Evolutionary conservation across 2,329 filamentous ascomycete genomes (phyloP).

Genomic region (Penicillium sclerotiorum): DNA sequence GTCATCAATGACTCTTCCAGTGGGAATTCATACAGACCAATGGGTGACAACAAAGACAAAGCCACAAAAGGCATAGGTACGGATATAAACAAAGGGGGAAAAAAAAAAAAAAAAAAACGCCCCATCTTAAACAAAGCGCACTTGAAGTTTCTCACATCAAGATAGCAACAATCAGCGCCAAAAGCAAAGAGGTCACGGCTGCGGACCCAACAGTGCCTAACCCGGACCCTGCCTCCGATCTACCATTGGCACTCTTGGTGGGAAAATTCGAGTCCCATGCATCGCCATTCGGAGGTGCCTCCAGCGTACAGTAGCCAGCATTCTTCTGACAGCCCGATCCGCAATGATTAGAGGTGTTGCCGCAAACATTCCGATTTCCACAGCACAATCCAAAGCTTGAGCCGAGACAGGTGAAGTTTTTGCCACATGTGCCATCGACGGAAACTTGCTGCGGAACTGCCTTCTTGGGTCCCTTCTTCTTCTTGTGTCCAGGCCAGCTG

Average conservation of each 20-base stretch:
- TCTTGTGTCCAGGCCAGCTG: constrained; percentile 18
- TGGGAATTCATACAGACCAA: no score
- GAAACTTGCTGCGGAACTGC: constrained; percentile 23
- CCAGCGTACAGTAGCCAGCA: constrained; percentile 32
- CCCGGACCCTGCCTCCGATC: constrained; percentile 23
- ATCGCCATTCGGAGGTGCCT: constrained; percentile 22
- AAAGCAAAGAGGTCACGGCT: constrained; percentile 22
- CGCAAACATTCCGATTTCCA: constrained; percentile 31
- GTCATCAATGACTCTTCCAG: background rate
- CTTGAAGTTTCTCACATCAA: no score
- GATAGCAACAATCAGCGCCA: constrained; percentile 25
- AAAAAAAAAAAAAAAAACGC: no score
- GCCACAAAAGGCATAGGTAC: constrained; percentile 10
- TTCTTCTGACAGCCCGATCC: constrained; percentile 34
- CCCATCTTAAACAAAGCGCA: no score
- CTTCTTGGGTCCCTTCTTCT: constrained; percentile 24
- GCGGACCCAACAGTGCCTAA: constrained; percentile 21
- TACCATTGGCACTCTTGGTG: constrained; percentile 8
- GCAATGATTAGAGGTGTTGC: constrained; percentile 35
- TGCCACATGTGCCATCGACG: constrained; percentile 38
- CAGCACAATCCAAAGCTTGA: constrained; percentile 40
- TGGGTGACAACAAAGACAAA: constrained; percentile 4
- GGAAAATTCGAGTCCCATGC: constrained; percentile 20
- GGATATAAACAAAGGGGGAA: no score
- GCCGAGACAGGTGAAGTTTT: constrained; percentile 36